A percentile compares a stretch with the other conserved stretches of the same genome.
phyloP scores from a whole-genome alignment of 805 yeast species.

The Blastobotrys parvus region DNA sequence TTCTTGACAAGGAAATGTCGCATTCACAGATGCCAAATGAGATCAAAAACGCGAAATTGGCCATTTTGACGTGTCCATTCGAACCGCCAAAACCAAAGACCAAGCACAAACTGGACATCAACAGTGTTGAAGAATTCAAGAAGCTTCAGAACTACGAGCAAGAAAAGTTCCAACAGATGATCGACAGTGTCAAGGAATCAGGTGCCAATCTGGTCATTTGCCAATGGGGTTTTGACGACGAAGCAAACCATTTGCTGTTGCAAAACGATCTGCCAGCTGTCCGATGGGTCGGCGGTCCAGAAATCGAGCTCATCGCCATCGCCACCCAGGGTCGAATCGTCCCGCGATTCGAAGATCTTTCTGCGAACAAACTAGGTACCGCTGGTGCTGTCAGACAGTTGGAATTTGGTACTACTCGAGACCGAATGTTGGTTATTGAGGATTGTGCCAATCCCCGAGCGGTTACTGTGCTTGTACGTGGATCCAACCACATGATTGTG shows the following conservation, averaged over 20 bases:
- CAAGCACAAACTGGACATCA: conserved; percentile 90
- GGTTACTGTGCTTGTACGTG: conserved; percentile 88
- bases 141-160: conserved; percentile 88
- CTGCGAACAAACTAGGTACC: conserved; percentile 71
- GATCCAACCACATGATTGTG: conserved; percentile 94
- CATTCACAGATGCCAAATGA: conserved; percentile 96
- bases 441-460: conserved; percentile 80
- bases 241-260: conserved; percentile 86
- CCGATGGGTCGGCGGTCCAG: conserved; percentile 99
- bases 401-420: conserved; percentile 94
- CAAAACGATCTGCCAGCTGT: conserved; percentile 90
- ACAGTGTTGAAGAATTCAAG: conserved; percentile 89
- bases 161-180: conserved; percentile 85
- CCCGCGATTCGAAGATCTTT: conserved; percentile 90
- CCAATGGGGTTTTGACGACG: conserved; percentile 99
- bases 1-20: conserved; percentile 91
- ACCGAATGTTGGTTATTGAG: conserved; percentile 91
- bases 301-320: conserved; percentile 88
- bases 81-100: conserved; percentile 99
- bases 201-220: conserved; percentile 97
- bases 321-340: conserved; percentile 97
- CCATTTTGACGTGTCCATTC: conserved; percentile 95
- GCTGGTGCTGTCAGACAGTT: conserved; percentile 83
- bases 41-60: conserved; percentile 73
- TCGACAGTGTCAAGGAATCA: conserved; percentile 68